Conservation (phyloP, 345 rosid genomes). For the Eucalyptus tenuipes region DNA sequence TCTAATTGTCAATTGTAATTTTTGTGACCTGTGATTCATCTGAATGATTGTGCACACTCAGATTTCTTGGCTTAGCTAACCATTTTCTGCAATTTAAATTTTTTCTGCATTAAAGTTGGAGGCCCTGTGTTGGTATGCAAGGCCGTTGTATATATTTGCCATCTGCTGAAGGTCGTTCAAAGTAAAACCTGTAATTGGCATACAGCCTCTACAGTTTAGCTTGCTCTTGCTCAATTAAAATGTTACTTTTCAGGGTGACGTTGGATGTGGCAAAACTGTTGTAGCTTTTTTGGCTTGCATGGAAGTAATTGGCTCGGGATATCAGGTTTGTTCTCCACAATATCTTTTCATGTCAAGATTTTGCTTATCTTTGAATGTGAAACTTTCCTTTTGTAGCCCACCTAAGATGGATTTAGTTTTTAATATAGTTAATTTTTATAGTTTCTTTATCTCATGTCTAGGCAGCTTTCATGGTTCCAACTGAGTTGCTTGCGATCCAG, state of each 20-base stretch:
- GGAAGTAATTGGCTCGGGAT: conserved; percentile 91
- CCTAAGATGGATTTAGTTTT: background rate
- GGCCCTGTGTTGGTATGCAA: background rate
- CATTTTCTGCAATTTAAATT: background rate
- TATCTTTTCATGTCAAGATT: background rate
- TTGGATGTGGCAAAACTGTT: conserved; percentile 96
- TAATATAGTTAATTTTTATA: background rate
- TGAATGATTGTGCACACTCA: background rate
- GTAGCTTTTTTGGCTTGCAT: conserved; percentile 95
- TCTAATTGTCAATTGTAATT: background rate
- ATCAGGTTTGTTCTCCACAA: conserved; percentile 50
- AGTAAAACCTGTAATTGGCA: background rate
- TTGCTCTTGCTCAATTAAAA: background rate
- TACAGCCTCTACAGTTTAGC: background rate
- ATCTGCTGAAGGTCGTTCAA: background rate
- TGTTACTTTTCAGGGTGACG: conserved; percentile 64
- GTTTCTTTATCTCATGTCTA: conserved; percentile 6
- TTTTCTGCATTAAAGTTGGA: background rate
- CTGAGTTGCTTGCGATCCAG: conserved; percentile 93
- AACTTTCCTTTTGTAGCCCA: background rate
- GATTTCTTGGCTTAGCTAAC: background rate
- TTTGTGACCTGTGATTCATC: background rate
- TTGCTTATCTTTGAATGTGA: background rate
- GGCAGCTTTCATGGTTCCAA: conserved; percentile 99
- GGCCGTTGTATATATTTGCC: background rate